phyloP scores from a whole-genome alignment of 352 stramenopile genomes.

The Albugo candida region DNA sequence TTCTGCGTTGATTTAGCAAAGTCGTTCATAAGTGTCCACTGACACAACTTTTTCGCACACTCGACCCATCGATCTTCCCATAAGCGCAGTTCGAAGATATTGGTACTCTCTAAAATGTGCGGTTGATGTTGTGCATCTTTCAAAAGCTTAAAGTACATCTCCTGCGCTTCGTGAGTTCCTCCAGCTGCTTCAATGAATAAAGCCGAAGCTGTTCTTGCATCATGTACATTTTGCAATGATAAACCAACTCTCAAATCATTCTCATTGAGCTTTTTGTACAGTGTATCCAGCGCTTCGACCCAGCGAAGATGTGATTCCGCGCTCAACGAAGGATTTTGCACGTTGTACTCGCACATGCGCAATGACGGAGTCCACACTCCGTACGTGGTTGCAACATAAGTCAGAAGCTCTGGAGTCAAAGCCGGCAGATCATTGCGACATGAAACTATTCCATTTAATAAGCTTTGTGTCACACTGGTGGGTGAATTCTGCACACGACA shows the following conservation, averaged over 20 bases:
- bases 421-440: constrained; percentile 33
- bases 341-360: constrained; percentile 67
- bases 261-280: constrained; percentile 78
- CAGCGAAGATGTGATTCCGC: constrained; percentile 59
- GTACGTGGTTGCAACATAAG: constrained; percentile 67
- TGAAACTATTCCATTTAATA: constrained; percentile 55
- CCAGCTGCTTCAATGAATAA: constrained; percentile 65
- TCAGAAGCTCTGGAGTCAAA: constrained; percentile 64
- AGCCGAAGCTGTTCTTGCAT: constrained; percentile 49
- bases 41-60: constrained; percentile 79
- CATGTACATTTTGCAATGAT: constrained; percentile 50
- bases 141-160: constrained; percentile 73
- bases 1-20: constrained; percentile 84
- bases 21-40: constrained; percentile 86
- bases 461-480: constrained; percentile 43
- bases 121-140: constrained; percentile 53
- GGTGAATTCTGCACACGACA: constrained; percentile 6
- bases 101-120: constrained; percentile 62
- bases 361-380: constrained; percentile 57
- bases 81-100: constrained; percentile 64
- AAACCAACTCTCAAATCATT: constrained; percentile 63
- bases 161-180: constrained; percentile 69
- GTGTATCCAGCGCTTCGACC: constrained; percentile 66
- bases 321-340: constrained; percentile 42
- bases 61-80: constrained; percentile 84